phyloP scores from a whole-genome alignment of 495 filamentous ascomycete species.

The Parmelia sp. region DNA sequence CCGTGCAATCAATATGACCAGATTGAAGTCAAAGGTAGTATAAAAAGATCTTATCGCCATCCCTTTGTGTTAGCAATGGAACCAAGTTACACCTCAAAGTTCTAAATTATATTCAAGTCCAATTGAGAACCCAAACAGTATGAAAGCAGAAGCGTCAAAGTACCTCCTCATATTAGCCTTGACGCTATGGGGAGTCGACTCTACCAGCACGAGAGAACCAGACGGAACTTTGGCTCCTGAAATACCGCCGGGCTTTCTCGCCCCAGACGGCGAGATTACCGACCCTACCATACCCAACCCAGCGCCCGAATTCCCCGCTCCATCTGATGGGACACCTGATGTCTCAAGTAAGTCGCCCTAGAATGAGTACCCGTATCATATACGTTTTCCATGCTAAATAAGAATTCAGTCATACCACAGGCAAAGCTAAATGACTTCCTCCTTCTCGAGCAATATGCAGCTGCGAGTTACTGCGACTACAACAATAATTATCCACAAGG shows the following conservation, averaged over 20 bases:
- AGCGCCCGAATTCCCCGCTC: background rate
- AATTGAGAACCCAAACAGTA: background rate
- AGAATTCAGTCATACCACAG: background rate
- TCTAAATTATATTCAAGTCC: background rate
- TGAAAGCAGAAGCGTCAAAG: background rate
- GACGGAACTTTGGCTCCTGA: background rate
- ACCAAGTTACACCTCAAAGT: background rate
- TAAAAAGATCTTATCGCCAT: background rate
- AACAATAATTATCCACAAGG: background rate
- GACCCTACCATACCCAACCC: background rate
- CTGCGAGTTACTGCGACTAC: slow-evolving; percentile 6
- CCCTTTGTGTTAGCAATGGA: background rate
- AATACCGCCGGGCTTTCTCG: background rate
- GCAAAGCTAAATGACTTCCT: background rate
- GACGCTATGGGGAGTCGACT: background rate
- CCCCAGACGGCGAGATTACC: slow-evolving; percentile 1
- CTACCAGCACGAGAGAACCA: background rate
- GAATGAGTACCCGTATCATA: background rate
- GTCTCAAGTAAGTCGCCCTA: background rate
- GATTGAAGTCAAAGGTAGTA: background rate
- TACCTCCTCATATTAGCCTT: background rate
- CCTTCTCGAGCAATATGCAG: background rate
- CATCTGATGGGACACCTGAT: background rate
- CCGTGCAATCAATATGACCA: background rate
- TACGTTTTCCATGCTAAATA: background rate